Evolutionary conservation across 2,329 filamentous ascomycete species (phyloP).

Genomic region (Cladosporium austrohemisphaericum): DNA sequence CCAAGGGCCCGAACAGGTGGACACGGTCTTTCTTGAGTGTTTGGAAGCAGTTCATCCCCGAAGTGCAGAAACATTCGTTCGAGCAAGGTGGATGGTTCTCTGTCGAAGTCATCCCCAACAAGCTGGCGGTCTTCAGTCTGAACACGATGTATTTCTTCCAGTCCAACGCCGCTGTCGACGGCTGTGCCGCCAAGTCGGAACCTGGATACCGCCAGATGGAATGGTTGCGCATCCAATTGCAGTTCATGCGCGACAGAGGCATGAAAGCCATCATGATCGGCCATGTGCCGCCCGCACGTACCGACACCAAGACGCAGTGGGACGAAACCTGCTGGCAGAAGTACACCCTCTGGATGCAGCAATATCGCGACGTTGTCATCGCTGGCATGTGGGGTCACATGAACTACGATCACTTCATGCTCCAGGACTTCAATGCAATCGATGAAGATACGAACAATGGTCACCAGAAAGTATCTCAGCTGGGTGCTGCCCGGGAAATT

Average conservation of each 20-base stretch:
- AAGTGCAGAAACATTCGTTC: constrained; percentile 87
- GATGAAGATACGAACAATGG: constrained; percentile 53
- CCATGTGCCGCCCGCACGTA: constrained; percentile 87
- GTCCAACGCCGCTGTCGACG: constrained; percentile 89
- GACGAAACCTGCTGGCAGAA: constrained; percentile 98
- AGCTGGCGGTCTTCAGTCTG: constrained; percentile 84
- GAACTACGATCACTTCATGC: constrained; percentile 96
- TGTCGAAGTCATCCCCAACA: constrained; percentile 81
- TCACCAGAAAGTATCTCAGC: constrained; percentile 31
- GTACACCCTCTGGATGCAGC: constrained; percentile 83
- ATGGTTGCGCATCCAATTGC: constrained; percentile 86
- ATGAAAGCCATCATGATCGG: constrained; percentile 95
- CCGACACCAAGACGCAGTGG: constrained; percentile 81
- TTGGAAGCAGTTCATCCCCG: constrained; percentile 85
- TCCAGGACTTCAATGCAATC: constrained; percentile 80
- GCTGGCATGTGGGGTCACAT: constrained; percentile 85
- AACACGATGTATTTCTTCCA: constrained; percentile 91
- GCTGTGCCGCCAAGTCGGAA: constrained; percentile 72
- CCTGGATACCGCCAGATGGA: constrained; percentile 94
- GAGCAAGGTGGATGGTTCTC: constrained; percentile 92
- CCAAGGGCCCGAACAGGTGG: constrained; percentile 81
- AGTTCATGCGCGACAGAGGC: constrained; percentile 73
- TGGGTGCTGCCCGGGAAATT: constrained; percentile 14
- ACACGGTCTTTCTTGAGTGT: constrained; percentile 71
- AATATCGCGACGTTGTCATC: constrained; percentile 86